These are phyloP conservation scores for Gnetum montanum DNA, from an alignment of 75 land plant species.

Conservation along the genomic window DNA sequence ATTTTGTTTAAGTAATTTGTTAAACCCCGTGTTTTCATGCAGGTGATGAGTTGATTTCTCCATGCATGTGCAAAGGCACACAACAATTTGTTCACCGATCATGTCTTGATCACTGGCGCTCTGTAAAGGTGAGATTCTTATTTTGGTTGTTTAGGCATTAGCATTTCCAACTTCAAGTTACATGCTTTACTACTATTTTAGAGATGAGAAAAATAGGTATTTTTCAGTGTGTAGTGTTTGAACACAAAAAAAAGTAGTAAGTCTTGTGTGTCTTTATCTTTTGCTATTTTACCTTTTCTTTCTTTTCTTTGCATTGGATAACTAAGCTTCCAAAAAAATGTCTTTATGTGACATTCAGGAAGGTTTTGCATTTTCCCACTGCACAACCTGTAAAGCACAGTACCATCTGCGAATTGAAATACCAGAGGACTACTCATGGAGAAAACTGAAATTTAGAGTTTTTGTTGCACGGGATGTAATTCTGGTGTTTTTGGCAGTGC, in stretches of 20 bases:
- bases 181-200: no score
- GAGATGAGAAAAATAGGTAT: no score
- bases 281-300: no score
- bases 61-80: conserved; percentile 98
- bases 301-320: no score
- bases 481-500: conserved; percentile 84
- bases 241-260: no score
- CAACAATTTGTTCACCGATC: conserved; percentile 95
- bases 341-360: conserved; percentile 62
- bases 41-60: conserved; percentile 89
- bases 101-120: conserved; percentile 98
- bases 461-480: conserved; percentile 94
- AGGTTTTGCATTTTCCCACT: conserved; percentile 96
- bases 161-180: no score
- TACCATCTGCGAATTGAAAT: conserved; percentile 62
- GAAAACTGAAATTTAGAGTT: conserved; percentile 78
- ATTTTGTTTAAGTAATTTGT: no score
- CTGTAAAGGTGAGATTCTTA: conserved; percentile 65
- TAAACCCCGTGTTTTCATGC: no score
- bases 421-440: conserved; percentile 81
- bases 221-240: no score
- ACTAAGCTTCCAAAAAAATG: no score
- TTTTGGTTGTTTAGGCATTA: background rate
- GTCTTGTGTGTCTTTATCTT: no score
- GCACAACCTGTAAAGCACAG: conserved; percentile 93